Percentiles rank a stretch among this genome's conserved stretches.
Evolutionary conservation across 2,329 filamentous ascomycete species (phyloP).

Genomic region (Diaporthe sp.): DNA sequence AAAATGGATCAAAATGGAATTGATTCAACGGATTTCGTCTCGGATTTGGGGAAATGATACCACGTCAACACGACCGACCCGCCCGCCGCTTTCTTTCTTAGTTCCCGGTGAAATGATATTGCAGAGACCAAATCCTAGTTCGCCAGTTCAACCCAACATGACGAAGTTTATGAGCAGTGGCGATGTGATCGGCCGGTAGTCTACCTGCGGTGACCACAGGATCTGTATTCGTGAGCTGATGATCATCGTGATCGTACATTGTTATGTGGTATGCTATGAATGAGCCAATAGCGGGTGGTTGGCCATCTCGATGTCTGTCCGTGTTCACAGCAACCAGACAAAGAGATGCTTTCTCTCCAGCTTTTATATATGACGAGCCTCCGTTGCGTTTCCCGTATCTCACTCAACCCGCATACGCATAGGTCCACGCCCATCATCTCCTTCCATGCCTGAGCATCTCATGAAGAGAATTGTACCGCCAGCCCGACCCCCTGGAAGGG

Average conservation of each 20-base stretch:
- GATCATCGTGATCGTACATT: not conserved
- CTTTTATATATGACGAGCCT: not conserved
- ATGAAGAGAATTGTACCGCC: conserved; percentile 87
- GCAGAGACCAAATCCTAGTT: conserved; percentile 30
- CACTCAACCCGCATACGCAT: not conserved
- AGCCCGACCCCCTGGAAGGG: conserved; percentile 83
- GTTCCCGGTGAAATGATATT: conserved; percentile 33
- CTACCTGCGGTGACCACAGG: not conserved
- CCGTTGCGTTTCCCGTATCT: no score
- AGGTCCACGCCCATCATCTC: not conserved
- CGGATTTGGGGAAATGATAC: conserved; percentile 43
- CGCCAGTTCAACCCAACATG: conserved; percentile 19
- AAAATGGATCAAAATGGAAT: conserved; percentile 41
- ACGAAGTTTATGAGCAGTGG: not conserved
- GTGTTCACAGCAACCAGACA: not conserved
- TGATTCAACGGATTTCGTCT: conserved; percentile 39
- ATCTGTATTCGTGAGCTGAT: not conserved
- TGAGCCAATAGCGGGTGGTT: no score
- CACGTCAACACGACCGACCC: conserved; percentile 40
- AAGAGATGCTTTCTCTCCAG: not conserved
- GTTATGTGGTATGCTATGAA: not conserved
- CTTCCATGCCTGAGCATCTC: conserved; percentile 48
- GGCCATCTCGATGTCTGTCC: not conserved
- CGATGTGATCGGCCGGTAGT: not conserved
- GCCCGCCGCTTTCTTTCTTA: conserved; percentile 21